A percentile compares a stretch with the other conserved stretches of the same genome.
These are phyloP conservation scores for Wallemia hederae DNA, from an alignment of 1,284 basidiomycete species.

Conservation along the genomic window DNA sequence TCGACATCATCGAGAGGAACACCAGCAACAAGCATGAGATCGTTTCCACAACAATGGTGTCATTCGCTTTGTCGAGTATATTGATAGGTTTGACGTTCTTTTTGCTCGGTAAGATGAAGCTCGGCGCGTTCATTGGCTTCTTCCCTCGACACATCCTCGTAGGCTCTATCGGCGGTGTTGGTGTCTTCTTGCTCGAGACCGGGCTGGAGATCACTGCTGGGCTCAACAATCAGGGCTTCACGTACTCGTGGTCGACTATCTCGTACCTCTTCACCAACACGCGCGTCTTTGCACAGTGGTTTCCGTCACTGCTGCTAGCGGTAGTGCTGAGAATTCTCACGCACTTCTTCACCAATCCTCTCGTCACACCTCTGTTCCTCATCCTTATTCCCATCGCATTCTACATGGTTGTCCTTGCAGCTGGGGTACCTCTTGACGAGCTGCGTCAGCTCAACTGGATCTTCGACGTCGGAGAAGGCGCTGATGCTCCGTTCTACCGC, in stretches of 20 bases:
- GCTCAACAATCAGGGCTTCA: conserved; percentile 49
- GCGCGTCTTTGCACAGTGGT: conserved; percentile 40
- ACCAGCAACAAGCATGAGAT: conserved; percentile 28
- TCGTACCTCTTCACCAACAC: conserved; percentile 21
- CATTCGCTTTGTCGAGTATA: conserved; percentile 67
- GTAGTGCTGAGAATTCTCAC: conserved; percentile 54
- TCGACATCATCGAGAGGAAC: conserved; percentile 26
- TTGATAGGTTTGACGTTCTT: conserved; percentile 71
- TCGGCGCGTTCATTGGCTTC: conserved; percentile 72
- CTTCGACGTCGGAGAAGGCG: conserved; percentile 40
- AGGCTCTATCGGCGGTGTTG: conserved; percentile 87
- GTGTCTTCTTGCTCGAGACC: conserved; percentile 65
- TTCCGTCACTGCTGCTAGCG: conserved; percentile 45
- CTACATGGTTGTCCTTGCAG: conserved; percentile 42
- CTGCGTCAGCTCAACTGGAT: conserved; percentile 52
- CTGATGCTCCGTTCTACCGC: conserved; percentile 36
- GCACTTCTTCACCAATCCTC: conserved; percentile 48
- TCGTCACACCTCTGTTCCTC: conserved; percentile 74
- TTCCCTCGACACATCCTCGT: conserved; percentile 89
- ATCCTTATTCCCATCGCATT: conserved; percentile 54
- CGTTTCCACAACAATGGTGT: conserved; percentile 66
- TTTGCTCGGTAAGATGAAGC: conserved; percentile 46
- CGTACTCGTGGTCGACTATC: conserved; percentile 20
- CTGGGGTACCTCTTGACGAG: conserved; percentile 28
- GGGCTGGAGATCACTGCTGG: conserved; percentile 61